These are phyloP conservation scores for Oxyria digyna DNA, from an alignment of 148 eudicot genomes.

Conservation along the genomic window DNA sequence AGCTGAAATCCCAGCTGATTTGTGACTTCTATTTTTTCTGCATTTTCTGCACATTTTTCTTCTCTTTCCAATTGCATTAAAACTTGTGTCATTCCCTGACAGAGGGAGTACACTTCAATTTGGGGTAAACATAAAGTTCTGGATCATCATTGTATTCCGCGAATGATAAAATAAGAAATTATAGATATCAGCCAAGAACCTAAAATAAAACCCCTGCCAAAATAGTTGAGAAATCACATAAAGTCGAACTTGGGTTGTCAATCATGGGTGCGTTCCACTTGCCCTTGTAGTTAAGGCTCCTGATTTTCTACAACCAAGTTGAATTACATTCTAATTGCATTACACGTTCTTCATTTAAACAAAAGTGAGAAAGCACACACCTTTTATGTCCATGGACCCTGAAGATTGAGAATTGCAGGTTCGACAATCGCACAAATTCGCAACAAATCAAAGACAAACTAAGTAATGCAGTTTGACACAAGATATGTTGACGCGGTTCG, in stretches of 20 bases:
- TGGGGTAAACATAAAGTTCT: conserved; percentile 73
- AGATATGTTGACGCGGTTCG: too few relatives aligned
- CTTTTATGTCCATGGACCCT: conserved; percentile 97
- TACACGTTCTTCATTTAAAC: not conserved
- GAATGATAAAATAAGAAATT: conserved; percentile 1
- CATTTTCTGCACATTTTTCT: too few relatives aligned
- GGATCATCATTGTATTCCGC: conserved; percentile 92
- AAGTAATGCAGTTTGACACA: too few relatives aligned
- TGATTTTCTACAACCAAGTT: conserved; percentile 56
- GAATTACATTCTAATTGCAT: not conserved
- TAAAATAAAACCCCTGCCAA: not conserved
- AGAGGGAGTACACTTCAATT: too few relatives aligned
- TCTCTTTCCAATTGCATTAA: too few relatives aligned
- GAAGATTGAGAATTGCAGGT: too few relatives aligned
- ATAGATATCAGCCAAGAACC: not conserved
- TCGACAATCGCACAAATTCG: too few relatives aligned
- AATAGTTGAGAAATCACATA: not conserved
- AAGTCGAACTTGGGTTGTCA: conserved; percentile 75
- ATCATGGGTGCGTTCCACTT: conserved; percentile 98
- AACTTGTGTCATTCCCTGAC: too few relatives aligned
- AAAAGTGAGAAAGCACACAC: conserved; percentile 23
- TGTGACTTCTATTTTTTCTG: too few relatives aligned
- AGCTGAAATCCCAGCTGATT: too few relatives aligned
- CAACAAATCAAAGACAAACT: too few relatives aligned
- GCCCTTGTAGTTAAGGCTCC: conserved; percentile 93